Evolutionary conservation across 495 filamentous ascomycete genomes (phyloP).

Genomic region (Xylaria scruposa): DNA sequence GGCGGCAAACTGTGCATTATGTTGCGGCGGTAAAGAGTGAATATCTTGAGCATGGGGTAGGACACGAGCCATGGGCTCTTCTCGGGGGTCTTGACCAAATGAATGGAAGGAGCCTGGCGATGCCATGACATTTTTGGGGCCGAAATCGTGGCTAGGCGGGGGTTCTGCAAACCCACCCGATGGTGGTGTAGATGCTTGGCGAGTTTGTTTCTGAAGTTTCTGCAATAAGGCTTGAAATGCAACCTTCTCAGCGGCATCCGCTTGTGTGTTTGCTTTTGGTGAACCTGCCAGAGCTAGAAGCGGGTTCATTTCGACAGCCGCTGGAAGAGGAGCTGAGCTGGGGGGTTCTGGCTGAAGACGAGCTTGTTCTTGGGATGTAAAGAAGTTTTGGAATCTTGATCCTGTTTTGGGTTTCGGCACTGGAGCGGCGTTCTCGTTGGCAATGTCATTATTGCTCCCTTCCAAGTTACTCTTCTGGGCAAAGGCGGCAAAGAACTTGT

Average conservation of each 20-base stretch:
- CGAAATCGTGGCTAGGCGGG: conserved; percentile 37
- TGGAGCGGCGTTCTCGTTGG: conserved; percentile 49
- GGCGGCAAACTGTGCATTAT: conserved; percentile 46
- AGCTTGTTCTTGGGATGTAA: conserved; percentile 69
- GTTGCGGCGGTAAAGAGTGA: conserved; percentile 48
- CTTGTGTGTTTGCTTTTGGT: conserved; percentile 37
- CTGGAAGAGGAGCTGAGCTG: conserved; percentile 40
- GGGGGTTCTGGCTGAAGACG: conserved; percentile 62
- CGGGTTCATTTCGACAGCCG: conserved; percentile 33
- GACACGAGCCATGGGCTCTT: conserved; percentile 44
- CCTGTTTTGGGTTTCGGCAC: conserved; percentile 47
- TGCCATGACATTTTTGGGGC: conserved; percentile 40
- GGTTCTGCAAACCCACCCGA: conserved; percentile 40
- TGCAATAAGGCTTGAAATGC: conserved; percentile 88
- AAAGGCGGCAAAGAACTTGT: conserved; percentile 83
- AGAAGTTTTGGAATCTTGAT: conserved; percentile 88
- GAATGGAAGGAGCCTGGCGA: conserved; percentile 54
- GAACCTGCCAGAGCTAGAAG: conserved; percentile 39
- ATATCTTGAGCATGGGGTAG: conserved; percentile 51
- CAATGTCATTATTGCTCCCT: conserved; percentile 45
- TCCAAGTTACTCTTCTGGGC: conserved; percentile 49
- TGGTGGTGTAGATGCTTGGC: conserved; percentile 34
- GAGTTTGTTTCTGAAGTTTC: conserved; percentile 67
- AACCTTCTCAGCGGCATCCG: conserved; percentile 77
- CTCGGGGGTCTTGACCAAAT: conserved; percentile 50